Conservation (phyloP, 2,329 filamentous ascomycete species). For the Balansia obtecta region DNA sequence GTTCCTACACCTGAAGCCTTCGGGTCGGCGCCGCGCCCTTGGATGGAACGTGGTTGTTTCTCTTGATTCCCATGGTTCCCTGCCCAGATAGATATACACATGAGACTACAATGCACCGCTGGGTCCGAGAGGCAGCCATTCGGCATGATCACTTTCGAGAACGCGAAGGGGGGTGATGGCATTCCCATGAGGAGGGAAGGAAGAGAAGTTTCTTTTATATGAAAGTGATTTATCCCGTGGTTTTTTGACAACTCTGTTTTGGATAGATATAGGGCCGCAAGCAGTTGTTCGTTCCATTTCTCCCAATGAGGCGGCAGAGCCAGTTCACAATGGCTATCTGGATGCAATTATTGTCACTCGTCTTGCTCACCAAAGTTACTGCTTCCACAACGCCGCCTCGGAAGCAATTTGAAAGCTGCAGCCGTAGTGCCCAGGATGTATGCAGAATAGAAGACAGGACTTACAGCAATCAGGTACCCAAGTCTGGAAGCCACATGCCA, state of each 20-base stretch:
- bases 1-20: not conserved
- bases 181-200: no score
- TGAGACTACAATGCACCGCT: not conserved
- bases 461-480: conserved; percentile 4
- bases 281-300: not conserved
- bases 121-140: not conserved
- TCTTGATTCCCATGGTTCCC: not conserved
- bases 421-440: not conserved
- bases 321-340: not conserved
- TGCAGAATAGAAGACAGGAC: conserved; percentile 6
- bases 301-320: not conserved
- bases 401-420: not conserved
- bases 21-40: not conserved
- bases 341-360: not conserved
- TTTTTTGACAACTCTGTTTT: not conserved
- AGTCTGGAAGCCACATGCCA: conserved; percentile 6
- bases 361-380: not conserved
- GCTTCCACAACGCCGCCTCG: not conserved
- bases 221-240: not conserved
- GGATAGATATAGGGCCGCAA: no score
- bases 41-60: not conserved
- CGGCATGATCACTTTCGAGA: not conserved
- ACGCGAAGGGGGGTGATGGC: not conserved
- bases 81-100: not conserved
- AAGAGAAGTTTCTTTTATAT: not conserved